Evolutionary conservation across 2,329 filamentous ascomycete species (phyloP), one percentile per base, ranked within the genome.

Genomic region (Phialocephala subalpina): DNA sequence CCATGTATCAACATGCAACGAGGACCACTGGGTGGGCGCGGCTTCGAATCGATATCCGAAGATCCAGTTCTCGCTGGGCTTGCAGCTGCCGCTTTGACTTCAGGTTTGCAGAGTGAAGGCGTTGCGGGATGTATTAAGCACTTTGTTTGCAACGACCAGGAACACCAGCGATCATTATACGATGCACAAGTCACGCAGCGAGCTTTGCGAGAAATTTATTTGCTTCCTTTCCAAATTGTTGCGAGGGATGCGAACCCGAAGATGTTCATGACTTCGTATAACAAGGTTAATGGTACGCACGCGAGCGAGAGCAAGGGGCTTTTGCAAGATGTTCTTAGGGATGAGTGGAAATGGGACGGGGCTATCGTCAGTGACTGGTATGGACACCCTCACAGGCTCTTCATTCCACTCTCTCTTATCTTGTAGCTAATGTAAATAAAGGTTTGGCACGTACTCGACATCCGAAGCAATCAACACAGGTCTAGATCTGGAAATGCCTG

Each of bases 401-500:
- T n/a, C n/a, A n/a, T n/a, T n/a, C n/a, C n/a, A n/a, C n/a, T n/a
- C n/a, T n/a, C n/a, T 77, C 1, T 49, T 4, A 6, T 33, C 16
- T 12, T 49, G 5, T n/a, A n/a, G n/a, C n/a, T n/a, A n/a, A n/a
- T 29, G 38, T 49, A 29, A 57, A 22, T n/a, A 2, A 38, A 76
- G 74, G 74, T 78, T 69, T 70, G 86, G 85, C 64, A 86, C 82
- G 1, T 88, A 88, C 73, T 84, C 81, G 67, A 86, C 84, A 6
- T 81, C 82, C 0, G 81, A 83, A 45, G 80, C 85, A 8, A 77
- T 80, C 35, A 79, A 82, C 45, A 83, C 85, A 22, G 84, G 86
- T 3, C 77, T 87, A 22, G 84, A 88, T 74, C 79, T 88, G 22
- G 86, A 88, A 77, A 88, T 89, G 86, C 86, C 86, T 1, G 86